Evolutionary conservation across 176 grass and related monocot species (phyloP).

Genomic region (Oryza meridionalis): DNA sequence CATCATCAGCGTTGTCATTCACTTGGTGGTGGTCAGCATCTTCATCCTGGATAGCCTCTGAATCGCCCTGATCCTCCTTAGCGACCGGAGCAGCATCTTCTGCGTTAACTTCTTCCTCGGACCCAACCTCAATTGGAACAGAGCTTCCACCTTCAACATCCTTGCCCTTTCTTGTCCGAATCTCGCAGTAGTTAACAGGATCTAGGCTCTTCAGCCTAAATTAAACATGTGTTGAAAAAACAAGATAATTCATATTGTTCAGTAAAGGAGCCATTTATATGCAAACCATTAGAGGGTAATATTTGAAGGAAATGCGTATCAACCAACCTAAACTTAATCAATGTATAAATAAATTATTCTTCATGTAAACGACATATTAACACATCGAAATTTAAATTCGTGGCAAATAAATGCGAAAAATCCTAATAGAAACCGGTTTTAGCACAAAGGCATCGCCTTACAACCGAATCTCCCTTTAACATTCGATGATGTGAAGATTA

Average conservation of each 20-base stretch:
- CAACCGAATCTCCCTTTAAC: not conserved
- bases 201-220: slow-evolving; percentile 74
- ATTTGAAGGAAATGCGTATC: slow-evolving; percentile 20
- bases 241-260: not conserved
- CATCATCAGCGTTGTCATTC: not conserved
- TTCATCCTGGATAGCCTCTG: slow-evolving; percentile 26
- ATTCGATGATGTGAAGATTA: not conserved
- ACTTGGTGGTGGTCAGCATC: slow-evolving; percentile 3
- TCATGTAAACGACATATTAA: not conserved
- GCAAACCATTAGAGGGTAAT: not conserved
- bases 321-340: not conserved
- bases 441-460: not conserved
- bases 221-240: not conserved
- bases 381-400: no score
- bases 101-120: slow-evolving; percentile 84
- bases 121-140: slow-evolving; percentile 49
- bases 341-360: not conserved
- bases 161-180: slow-evolving; percentile 1
- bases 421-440: not conserved
- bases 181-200: slow-evolving; percentile 64
- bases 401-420: no score
- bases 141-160: not conserved
- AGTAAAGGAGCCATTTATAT: no score
- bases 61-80: slow-evolving; percentile 18
- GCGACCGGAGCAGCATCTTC: slow-evolving; percentile 43